phyloP scores from a whole-genome alignment of 805 yeast genomes.

The Wickerhamomyces chambardii region DNA sequence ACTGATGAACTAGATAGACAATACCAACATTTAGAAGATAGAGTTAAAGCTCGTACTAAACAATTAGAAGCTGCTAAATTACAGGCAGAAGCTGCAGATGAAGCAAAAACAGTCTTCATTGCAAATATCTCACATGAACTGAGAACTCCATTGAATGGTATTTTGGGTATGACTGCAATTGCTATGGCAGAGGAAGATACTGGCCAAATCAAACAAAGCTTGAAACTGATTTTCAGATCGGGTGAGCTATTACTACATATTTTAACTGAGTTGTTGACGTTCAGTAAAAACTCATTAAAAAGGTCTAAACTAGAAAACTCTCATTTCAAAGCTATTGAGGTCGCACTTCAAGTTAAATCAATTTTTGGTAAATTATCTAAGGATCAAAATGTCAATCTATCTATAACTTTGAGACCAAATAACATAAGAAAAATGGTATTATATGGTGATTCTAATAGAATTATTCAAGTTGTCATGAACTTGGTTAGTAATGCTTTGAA shows the following conservation, averaged over 20 bases:
- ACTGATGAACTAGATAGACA: constrained; percentile 80
- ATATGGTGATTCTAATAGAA: constrained; percentile 84
- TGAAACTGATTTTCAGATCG: constrained; percentile 78
- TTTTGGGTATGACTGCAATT: constrained; percentile 89
- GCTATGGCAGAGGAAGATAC: constrained; percentile 82
- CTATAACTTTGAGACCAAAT: constrained; percentile 56
- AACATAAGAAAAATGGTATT: constrained; percentile 52
- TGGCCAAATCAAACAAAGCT: constrained; percentile 57
- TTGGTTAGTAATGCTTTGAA: constrained; percentile 85
- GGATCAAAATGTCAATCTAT: constrained; percentile 66
- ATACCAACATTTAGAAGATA: constrained; percentile 76
- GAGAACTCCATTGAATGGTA: constrained; percentile 94
- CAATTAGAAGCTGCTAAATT: constrained; percentile 84
- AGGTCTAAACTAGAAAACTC: constrained; percentile 76
- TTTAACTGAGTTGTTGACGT: constrained; percentile 82
- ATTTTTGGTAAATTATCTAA: constrained; percentile 75
- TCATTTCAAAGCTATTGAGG: constrained; percentile 70
- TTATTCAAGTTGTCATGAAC: constrained; percentile 88
- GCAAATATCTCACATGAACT: constrained; percentile 92
- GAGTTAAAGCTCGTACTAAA: constrained; percentile 78
- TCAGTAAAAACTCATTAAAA: constrained; percentile 85
- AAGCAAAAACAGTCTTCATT: constrained; percentile 89
- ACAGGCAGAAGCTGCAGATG: constrained; percentile 92
- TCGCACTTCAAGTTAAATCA: constrained; percentile 76
- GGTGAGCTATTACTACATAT: constrained; percentile 88